Conservation (phyloP, 129 eudicot genomes). For the Ambrosia artemisiifolia region DNA sequence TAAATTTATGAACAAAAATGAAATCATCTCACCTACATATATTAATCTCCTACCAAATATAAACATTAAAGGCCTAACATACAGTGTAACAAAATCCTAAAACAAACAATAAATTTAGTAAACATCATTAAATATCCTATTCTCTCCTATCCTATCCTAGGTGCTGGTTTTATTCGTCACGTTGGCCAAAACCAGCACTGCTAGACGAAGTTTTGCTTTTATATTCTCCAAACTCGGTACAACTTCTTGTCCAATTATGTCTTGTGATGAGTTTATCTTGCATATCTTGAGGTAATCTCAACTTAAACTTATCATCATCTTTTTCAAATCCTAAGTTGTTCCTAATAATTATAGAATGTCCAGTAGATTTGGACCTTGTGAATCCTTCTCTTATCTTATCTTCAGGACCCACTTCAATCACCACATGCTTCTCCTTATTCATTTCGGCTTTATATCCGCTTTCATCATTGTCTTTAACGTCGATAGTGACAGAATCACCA, state of each 20-base stretch:
- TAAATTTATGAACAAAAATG: neutral
- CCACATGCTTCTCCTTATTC: constrained; percentile 21
- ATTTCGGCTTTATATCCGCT: constrained; percentile 8
- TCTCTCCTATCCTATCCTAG: neutral
- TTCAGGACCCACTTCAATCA: constrained; percentile 3
- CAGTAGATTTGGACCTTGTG: constrained; percentile 73
- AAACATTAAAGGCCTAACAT: neutral
- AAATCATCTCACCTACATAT: neutral
- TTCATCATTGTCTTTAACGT: constrained; percentile 40
- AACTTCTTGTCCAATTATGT: constrained; percentile 56
- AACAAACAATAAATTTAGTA: neutral
- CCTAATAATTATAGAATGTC: constrained; percentile 58
- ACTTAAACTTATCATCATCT: constrained; percentile 46
- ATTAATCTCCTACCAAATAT: constrained; percentile 1
- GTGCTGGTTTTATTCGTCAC: neutral
- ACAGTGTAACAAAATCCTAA: constrained; percentile 5
- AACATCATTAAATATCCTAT: neutral
- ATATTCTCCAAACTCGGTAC: constrained; percentile 64
- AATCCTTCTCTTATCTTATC: constrained; percentile 25
- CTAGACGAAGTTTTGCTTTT: constrained; percentile 36
- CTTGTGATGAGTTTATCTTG: constrained; percentile 41
- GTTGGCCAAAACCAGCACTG: constrained; percentile 40
- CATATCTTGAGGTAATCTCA: constrained; percentile 63
- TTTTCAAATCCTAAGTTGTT: constrained; percentile 24
- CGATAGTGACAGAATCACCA: constrained; percentile 35